Percentiles rank a stretch among this genome's conserved stretches.
Evolutionary conservation across 768 basidiomycete species (phyloP).

Genomic region (Suillus alpinus): DNA sequence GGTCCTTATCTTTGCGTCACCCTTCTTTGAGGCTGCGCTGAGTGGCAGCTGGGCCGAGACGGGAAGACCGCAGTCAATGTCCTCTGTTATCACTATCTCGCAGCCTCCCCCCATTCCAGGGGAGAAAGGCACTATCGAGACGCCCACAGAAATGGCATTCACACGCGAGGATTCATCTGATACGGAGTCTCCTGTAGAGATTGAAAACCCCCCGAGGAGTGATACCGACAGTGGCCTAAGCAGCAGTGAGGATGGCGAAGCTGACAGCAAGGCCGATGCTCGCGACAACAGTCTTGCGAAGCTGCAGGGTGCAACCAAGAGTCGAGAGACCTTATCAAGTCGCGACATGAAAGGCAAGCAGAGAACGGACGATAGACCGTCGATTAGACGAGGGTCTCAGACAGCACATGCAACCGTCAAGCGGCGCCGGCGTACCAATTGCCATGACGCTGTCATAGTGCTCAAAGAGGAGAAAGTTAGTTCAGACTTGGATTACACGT

Average conservation of each 20-base stretch:
- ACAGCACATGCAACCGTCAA: constrained; percentile 40
- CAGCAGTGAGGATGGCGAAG: constrained; percentile 33
- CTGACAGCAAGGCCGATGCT: constrained; percentile 35
- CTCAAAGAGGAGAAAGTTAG: constrained; percentile 84
- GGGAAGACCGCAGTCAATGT: constrained; percentile 73
- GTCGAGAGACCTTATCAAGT: constrained; percentile 8
- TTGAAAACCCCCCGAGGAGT: constrained; percentile 34
- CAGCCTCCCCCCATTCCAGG: constrained; percentile 65
- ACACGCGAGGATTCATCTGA: constrained; percentile 52
- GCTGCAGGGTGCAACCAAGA: constrained; percentile 40
- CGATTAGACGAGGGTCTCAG: constrained; percentile 19
- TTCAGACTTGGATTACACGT: constrained; percentile 8
- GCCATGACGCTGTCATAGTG: constrained; percentile 81
- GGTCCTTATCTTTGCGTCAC: constrained; percentile 88
- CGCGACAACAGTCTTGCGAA: constrained; percentile 58
- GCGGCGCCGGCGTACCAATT: constrained; percentile 41
- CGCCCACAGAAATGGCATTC: constrained; percentile 57
- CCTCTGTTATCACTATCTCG: constrained; percentile 81
- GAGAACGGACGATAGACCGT: constrained; percentile 9
- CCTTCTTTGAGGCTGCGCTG: constrained; percentile 89
- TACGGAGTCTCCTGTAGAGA: constrained; percentile 39
- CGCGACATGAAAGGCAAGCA: constrained; percentile 24
- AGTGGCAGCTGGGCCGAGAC: constrained; percentile 94
- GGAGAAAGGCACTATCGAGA: constrained; percentile 38
- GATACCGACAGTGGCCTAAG: constrained; percentile 27